Percentiles rank a stretch among this genome's conserved stretches.
Conservation (phyloP, 2,329 filamentous ascomycete genomes). For the Seiridium cupressi region DNA sequence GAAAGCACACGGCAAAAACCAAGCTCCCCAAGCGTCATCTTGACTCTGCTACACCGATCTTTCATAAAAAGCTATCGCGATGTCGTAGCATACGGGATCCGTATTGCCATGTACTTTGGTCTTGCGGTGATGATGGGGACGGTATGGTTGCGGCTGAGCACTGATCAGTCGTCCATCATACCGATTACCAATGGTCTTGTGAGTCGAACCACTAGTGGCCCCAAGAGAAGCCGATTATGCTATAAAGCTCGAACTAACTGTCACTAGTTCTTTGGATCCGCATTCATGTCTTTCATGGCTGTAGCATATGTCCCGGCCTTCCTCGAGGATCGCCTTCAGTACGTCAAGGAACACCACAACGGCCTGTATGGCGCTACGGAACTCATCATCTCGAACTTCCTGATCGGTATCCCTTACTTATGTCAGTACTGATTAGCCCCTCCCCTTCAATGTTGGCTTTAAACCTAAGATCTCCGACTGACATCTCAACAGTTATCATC, state of each 20-base stretch:
- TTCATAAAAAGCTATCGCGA: constrained; percentile 86
- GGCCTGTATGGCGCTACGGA: constrained; percentile 74
- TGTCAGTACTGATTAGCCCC: constrained; percentile 38
- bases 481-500: constrained; percentile 69
- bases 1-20: constrained; percentile 29
- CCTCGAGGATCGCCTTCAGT: constrained; percentile 73
- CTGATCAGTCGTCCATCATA: constrained; percentile 71
- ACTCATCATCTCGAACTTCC: constrained; percentile 76
- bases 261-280: constrained; percentile 62
- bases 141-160: constrained; percentile 73
- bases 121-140: constrained; percentile 87
- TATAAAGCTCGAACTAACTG: not conserved
- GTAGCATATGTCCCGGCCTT: constrained; percentile 84
- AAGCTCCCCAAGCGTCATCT: constrained; percentile 46
- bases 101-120: constrained; percentile 73
- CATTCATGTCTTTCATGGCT: constrained; percentile 79
- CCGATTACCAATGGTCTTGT: constrained; percentile 79
- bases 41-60: constrained; percentile 71
- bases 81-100: constrained; percentile 79
- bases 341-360: constrained; percentile 76
- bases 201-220: constrained; percentile 15
- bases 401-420: constrained; percentile 78
- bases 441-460: constrained; percentile 30
- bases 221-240: not conserved
- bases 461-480: not conserved